Conservation (phyloP, 1,284 basidiomycete genomes). For the Singerocomus rubriflavus region DNA sequence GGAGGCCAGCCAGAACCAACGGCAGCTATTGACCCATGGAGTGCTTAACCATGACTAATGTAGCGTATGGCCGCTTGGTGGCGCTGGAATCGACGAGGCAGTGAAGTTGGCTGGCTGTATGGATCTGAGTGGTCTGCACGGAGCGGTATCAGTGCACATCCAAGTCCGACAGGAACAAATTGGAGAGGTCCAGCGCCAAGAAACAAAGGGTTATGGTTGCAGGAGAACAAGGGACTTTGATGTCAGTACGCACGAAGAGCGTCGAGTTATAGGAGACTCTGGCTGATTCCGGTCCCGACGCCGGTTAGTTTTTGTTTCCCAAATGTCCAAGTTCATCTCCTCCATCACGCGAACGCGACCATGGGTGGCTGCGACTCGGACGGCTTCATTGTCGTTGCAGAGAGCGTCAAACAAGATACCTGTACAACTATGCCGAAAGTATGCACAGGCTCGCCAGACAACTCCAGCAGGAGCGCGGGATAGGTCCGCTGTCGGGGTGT, state of each 20-base stretch:
- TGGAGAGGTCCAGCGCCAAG: too few species aligned
- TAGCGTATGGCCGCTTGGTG: background rate
- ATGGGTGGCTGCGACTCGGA: conserved; percentile 12
- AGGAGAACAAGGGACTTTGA: too few species aligned
- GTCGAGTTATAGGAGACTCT: background rate
- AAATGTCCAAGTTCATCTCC: conserved; percentile 23
- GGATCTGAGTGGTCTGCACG: too few species aligned
- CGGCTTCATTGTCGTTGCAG: conserved; percentile 3
- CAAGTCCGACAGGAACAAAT: background rate
- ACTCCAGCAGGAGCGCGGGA: conserved; percentile 33
- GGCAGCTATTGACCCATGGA: too few species aligned
- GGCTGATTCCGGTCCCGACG: background rate
- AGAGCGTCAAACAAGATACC: background rate
- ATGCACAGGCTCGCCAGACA: conserved; percentile 22
- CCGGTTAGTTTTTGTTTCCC: background rate
- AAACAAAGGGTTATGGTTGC: too few species aligned
- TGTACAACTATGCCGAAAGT: conserved; percentile 9
- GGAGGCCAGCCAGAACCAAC: background rate
- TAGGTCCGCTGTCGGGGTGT: conserved; percentile 43
- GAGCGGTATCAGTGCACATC: too few species aligned
- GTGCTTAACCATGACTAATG: background rate
- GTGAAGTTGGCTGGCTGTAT: background rate
- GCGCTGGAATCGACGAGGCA: background rate
- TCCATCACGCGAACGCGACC: conserved; percentile 17
- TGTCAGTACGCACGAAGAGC: too few species aligned